Evolutionary conservation across 441 rosid genomes (phyloP).

Genomic region (Sinapis alba): DNA sequence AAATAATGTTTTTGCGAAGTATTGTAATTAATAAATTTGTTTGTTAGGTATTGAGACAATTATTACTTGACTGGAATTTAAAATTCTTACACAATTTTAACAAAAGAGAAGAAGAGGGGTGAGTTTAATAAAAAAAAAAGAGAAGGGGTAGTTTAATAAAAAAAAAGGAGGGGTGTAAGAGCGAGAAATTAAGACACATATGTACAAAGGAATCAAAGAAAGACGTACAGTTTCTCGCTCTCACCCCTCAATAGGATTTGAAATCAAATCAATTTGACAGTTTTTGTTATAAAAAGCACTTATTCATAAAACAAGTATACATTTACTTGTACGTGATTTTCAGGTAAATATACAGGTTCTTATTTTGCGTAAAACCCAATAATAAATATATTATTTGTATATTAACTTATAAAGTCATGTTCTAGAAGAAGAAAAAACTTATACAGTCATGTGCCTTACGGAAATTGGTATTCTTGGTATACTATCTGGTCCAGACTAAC

Average conservation of each 20-base stretch:
- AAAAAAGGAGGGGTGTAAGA: background rate
- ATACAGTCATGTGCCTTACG: background rate
- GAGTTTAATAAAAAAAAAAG: background rate
- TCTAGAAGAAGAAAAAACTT: too few relatives aligned
- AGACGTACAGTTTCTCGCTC: conserved; percentile 41
- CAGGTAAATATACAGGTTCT: conserved; percentile 39
- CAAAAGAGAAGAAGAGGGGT: background rate
- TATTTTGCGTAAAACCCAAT: conserved; percentile 25
- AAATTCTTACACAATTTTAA: too few relatives aligned
- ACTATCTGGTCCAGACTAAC: conserved; percentile 1
- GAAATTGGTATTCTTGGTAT: conserved; percentile 3
- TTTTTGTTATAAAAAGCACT: conserved; percentile 28
- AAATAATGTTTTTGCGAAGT: background rate
- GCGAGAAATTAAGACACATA: conserved; percentile 16
- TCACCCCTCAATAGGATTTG: conserved; percentile 48
- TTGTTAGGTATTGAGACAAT: background rate
- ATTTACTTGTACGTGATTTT: conserved; percentile 28
- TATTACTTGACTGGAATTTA: background rate
- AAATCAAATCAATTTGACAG: conserved; percentile 48
- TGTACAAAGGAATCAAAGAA: conserved; percentile 33
- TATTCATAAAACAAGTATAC: conserved; percentile 6
- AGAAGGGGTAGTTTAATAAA: too few relatives aligned
- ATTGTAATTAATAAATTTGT: background rate
- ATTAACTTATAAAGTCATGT: background rate
- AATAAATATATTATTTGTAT: conserved; percentile 11